These are phyloP conservation scores for Rhododendron ferrugineum DNA, from an alignment of 148 eudicot species.

Conservation along the genomic window DNA sequence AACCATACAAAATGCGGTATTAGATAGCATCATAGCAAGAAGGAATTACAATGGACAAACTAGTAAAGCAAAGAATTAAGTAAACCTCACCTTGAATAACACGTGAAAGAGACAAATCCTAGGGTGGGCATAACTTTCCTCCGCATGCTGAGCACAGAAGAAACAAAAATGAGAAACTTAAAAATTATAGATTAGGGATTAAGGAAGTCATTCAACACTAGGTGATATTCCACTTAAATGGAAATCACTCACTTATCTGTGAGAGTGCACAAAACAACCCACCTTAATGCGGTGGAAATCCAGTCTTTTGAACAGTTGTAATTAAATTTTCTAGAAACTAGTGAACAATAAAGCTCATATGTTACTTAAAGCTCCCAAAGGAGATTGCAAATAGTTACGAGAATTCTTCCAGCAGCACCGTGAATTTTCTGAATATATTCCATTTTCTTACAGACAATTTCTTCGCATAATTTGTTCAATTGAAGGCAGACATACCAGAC, in stretches of 20 bases:
- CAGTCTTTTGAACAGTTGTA: background rate
- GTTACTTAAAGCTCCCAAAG: background rate
- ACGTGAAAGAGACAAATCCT: constrained; percentile 89
- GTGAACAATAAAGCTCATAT: background rate
- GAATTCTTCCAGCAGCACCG: background rate
- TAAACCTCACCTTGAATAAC: constrained; percentile 63
- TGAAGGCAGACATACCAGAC: background rate
- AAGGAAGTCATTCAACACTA: background rate
- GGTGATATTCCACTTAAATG: too few relatives aligned
- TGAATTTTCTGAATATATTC: background rate
- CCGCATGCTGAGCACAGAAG: constrained; percentile 45
- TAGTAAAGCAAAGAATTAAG: background rate
- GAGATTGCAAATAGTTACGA: background rate
- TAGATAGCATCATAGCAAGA: background rate
- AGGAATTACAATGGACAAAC: background rate
- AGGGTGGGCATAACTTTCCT: constrained; percentile 84
- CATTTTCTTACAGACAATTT: background rate
- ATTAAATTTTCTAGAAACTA: background rate
- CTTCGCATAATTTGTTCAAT: background rate
- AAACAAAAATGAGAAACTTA: background rate
- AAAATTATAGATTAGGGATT: background rate
- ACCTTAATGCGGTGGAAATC: background rate
- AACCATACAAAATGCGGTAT: constrained; percentile 11
- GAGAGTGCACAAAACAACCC: background rate
- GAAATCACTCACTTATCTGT: background rate